These are phyloP conservation scores for Yamadazyma mexicana DNA, from an alignment of 1,139 yeast species.

Conservation along the genomic window DNA sequence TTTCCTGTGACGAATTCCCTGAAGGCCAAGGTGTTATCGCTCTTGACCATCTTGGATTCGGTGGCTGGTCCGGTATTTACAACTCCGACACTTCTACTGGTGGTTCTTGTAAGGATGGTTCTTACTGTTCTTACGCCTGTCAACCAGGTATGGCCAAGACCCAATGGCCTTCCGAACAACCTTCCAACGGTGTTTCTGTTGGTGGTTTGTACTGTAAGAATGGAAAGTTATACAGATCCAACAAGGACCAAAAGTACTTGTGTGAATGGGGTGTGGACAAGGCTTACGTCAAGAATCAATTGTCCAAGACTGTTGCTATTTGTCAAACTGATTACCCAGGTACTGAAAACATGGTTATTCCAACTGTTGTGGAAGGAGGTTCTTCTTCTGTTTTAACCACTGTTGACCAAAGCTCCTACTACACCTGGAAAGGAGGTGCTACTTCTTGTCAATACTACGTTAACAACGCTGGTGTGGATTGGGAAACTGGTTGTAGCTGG, in stretches of 20 bases:
- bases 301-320: constrained; percentile 62
- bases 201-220: constrained; percentile 74
- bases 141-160: constrained; percentile 91
- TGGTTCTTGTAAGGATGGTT: constrained; percentile 67
- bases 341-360: constrained; percentile 83
- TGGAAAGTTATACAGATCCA: constrained; percentile 70
- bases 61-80: constrained; percentile 77
- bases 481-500: constrained; percentile 77
- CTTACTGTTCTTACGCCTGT: constrained; percentile 83
- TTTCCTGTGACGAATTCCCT: constrained; percentile 62
- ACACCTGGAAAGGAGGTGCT: constrained; percentile 60
- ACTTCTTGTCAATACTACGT: constrained; percentile 82
- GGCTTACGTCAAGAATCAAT: constrained; percentile 59
- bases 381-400: constrained; percentile 58
- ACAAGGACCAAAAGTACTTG: constrained; percentile 56
- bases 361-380: constrained; percentile 69
- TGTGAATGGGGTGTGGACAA: constrained; percentile 76
- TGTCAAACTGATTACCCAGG: constrained; percentile 91
- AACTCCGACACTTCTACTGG: constrained; percentile 65
- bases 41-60: constrained; percentile 55
- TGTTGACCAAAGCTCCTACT: constrained; percentile 63
- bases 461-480: constrained; percentile 75
- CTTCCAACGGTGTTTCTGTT: constrained; percentile 70
- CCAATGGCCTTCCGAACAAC: constrained; percentile 79
- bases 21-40: constrained; percentile 74